These are phyloP conservation scores for Podospora conica DNA, from an alignment of 495 filamentous ascomycete species.

Conservation along the genomic window DNA sequence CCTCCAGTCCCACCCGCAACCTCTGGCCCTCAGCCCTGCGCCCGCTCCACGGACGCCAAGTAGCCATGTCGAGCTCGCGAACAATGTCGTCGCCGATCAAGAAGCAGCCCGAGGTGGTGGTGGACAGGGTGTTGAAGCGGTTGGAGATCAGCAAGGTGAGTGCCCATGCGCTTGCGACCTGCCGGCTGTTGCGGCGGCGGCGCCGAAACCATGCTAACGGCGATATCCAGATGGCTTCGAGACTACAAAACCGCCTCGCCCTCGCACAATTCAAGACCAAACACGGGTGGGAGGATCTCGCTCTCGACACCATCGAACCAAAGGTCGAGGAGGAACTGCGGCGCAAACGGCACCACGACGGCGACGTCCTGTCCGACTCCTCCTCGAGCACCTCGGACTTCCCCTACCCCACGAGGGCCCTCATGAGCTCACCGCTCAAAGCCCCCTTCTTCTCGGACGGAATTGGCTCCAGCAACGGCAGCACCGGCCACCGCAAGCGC, in stretches of 20 bases:
- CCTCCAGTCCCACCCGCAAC: conserved; percentile 16
- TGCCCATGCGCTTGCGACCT: neutral
- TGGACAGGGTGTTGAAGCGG: conserved; percentile 62
- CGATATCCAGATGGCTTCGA: conserved; percentile 70
- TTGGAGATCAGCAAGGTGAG: conserved; percentile 80
- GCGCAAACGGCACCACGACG: conserved; percentile 55
- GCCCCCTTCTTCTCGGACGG: conserved; percentile 65
- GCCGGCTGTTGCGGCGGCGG: neutral
- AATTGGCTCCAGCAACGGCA: conserved; percentile 51
- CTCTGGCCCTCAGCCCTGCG: conserved; percentile 19
- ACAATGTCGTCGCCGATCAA: conserved; percentile 53
- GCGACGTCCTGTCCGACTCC: conserved; percentile 68
- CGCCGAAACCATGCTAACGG: neutral
- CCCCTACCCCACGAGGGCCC: conserved; percentile 44
- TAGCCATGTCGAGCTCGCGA: conserved; percentile 23
- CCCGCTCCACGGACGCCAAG: conserved; percentile 8
- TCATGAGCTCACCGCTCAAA: conserved; percentile 60
- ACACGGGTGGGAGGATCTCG: conserved; percentile 77
- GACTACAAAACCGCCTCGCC: conserved; percentile 85
- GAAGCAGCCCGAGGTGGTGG: conserved; percentile 59
- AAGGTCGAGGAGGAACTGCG: conserved; percentile 66
- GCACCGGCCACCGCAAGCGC: conserved; percentile 50
- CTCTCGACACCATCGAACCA: conserved; percentile 67
- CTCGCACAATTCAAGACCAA: conserved; percentile 95
- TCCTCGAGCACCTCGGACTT: conserved; percentile 66